Evolutionary conservation across 805 yeast genomes (phyloP).

Genomic region (Yarrowia keelungensis): DNA sequence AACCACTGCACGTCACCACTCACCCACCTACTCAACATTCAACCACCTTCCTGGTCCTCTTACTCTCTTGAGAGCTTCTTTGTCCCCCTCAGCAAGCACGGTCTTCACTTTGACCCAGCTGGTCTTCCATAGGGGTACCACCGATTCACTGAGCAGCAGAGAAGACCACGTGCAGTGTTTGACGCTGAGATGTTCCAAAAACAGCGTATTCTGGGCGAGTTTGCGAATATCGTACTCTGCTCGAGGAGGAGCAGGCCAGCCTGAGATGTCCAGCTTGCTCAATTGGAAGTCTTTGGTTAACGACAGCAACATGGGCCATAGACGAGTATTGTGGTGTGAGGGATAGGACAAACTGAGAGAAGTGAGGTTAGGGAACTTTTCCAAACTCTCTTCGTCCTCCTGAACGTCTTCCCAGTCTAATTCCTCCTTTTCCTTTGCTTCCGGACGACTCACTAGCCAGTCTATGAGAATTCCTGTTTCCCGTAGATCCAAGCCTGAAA

Average conservation of each 20-base stretch:
- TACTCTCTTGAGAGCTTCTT: background rate
- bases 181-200: background rate
- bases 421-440: background rate
- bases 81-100: background rate
- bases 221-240: slow-evolving; percentile 13
- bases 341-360: slow-evolving; percentile 5
- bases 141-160: background rate
- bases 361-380: slow-evolving; percentile 8
- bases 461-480: background rate
- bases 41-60: slow-evolving; percentile 14
- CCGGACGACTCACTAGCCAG: background rate
- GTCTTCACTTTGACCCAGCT: slow-evolving; percentile 13
- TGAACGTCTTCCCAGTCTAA: background rate
- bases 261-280: background rate
- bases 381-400: background rate
- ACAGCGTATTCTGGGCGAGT: slow-evolving; percentile 6
- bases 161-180: background rate
- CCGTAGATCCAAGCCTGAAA: slow-evolving; percentile 7
- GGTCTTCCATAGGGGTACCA: background rate
- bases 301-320: slow-evolving; percentile 6
- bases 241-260: slow-evolving; percentile 11
- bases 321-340: slow-evolving; percentile 5
- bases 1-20: background rate
- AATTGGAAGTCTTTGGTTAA: background rate
- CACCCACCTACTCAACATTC: background rate